Base-by-base conservation (phyloP, 768 basidiomycete genomes). In the Postia placenta region DNA sequence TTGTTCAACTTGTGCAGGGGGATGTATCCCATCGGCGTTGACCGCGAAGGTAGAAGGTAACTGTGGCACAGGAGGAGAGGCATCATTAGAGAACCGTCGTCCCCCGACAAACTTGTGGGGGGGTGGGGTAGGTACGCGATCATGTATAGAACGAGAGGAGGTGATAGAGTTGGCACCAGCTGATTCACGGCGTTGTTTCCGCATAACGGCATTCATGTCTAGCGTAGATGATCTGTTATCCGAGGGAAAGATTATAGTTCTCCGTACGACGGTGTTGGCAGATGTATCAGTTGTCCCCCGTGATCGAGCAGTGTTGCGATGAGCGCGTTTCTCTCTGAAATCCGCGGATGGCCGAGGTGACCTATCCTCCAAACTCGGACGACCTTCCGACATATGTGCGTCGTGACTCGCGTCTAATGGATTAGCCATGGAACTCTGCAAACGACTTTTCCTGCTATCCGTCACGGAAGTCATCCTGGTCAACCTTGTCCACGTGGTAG, bases 51-150 rank as follows among this genome's bases (percentile, higher is more conserved):
- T 73, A 50, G 70, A 64, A 33, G 84, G 78, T 42, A 85, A 63
- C 33, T 76, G 76, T 9, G 87, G 87, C 28, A 89, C 72, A 9
- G 87, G 87, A 37, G 87, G 86, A 2, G 82, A 75, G 30, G 69
- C 69, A 56, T 84, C 82, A 50, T 68, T 71, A 19, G 86, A 85
- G 68, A 89, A 87, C 30, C 85, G 79, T 53, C 75, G 76, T 26
- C 65, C 55, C 33, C 63, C 63, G 41, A 74, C 70, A 4, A 77
- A 69, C 54, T 78, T 78, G 12, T 85, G 81, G 26, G 90, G 90
- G 15, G 89, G 90, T n/a, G 89, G 89, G 6, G 90, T 92, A 11
- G 88, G 89, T 11, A 71, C 84, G 45, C 89, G 84, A 56, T 92
- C 90, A 56, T 87, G 83, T 24, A 90, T 73, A 37, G 89, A 90